These are phyloP conservation scores for Zostera marina DNA, from an alignment of 116 monocot genomes.

Conservation along the genomic window DNA sequence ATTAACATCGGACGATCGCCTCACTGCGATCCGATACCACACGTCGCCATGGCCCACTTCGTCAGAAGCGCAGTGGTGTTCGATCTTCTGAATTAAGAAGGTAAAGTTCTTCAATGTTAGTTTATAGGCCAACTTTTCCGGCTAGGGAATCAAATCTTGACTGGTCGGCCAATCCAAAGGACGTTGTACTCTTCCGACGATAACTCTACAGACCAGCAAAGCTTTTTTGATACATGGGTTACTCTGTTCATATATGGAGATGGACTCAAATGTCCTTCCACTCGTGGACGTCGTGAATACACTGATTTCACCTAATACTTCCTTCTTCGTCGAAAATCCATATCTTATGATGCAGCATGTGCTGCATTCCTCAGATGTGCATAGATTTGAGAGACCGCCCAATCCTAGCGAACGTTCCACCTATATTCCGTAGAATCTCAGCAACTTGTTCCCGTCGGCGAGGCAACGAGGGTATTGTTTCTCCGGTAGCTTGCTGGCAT, in stretches of 20 bases:
- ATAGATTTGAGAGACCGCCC: slow-evolving; percentile 46
- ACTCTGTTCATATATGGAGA: slow-evolving; percentile 24
- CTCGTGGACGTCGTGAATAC: slow-evolving; percentile 90
- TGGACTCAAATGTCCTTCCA: slow-evolving; percentile 48
- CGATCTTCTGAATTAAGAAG: slow-evolving; percentile 81
- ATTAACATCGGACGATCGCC: no score
- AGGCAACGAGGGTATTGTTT: slow-evolving; percentile 92
- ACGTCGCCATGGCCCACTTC: no score
- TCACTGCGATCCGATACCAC: no score
- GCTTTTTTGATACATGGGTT: slow-evolving; percentile 28
- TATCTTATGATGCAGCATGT: slow-evolving; percentile 61
- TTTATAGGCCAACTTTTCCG: slow-evolving; percentile 56
- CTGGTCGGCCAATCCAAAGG: slow-evolving; percentile 59
- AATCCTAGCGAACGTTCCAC: slow-evolving; percentile 53
- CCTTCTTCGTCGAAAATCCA: slow-evolving; percentile 46
- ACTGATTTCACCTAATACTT: slow-evolving; percentile 34
- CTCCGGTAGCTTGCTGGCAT: slow-evolving; percentile 68
- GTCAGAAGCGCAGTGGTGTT: no score
- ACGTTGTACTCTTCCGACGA: slow-evolving; percentile 78
- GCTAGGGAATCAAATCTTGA: slow-evolving; percentile 78
- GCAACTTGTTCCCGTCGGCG: slow-evolving; percentile 83
- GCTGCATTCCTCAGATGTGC: slow-evolving; percentile 47
- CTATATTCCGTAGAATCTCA: slow-evolving; percentile 65
- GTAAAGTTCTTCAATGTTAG: slow-evolving; percentile 88
- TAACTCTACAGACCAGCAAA: slow-evolving; percentile 76